Evolutionary conservation across 768 basidiomycete species (phyloP), one percentile per base, ranked within the genome.

Genomic region (Boletus huronensis): DNA sequence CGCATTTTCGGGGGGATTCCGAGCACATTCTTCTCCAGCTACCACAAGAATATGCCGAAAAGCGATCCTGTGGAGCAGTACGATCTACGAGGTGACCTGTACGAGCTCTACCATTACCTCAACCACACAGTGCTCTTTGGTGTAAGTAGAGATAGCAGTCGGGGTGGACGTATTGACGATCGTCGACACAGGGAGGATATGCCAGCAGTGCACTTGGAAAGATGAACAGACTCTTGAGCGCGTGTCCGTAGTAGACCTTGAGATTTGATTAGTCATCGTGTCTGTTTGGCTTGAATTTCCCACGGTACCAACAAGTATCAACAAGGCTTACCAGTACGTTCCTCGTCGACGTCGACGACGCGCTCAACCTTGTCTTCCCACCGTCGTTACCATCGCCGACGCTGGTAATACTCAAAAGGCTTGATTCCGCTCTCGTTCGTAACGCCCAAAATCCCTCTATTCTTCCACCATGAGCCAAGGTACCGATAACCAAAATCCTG

Each of bases 41-140:
- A 92, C 61, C 85, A 90, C 58, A 57, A 81, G 44, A 55, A 82
- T 58, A 71, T 77, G 28, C 84, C 85, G 0, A 89, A 84, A 66
- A 75, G 84, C 1, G 79, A 84, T 32, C 89, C 89, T 6, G 75
- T 75, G 4, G 77, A 79, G 4, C 79, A 90, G 62, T 90, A 88
- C 62, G 75, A 76, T 28, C 74, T 83, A 35, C 79, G 90, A 32
- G 77, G 70, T 31, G 80, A 87, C 48, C 69, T 91, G n/a, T 91
- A 92, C 59, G 82, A 89, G 67, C 70, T 91, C 26, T 92, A 87
- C 58, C 90, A 92, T 69, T 89, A 90, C 63, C 71, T 91, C 58
- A 92, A 92, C 61, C 90, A 92, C 62, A 88, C 89, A 0, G 72
- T 88, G 5, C 66, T 92, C 5, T 91, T 91, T 63, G 87, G 87